Evolutionary conservation across 202 grass and related monocot species (phyloP), one percentile per base, ranked within the genome.

Genomic region (Setaria viridis): DNA sequence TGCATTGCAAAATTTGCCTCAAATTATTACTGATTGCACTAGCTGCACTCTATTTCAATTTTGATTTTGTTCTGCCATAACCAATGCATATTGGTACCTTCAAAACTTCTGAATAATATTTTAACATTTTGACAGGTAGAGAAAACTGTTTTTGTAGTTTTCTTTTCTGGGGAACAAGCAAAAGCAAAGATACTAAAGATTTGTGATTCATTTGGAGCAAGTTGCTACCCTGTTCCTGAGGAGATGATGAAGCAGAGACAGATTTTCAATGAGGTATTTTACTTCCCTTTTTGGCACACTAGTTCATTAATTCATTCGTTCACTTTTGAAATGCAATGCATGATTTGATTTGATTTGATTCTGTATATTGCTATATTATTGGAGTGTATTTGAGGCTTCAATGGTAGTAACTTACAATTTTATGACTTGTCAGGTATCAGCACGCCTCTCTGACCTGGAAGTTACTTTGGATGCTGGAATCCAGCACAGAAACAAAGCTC

Each of bases 91-190:
- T n/a, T 10, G 3, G 25, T 62, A 62, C 63, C 55, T 77, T 17
- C 16, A 67, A 87, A 78, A 21, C 21, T 49, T 84, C 33, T 90
- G 19, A 80, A 64, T 50, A 54, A 45, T 77, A 68, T 82, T 79
- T 64, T 67, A 62, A 78, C 49, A 60, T 63, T 81, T 47, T 89
- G 20, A 19, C 90, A 99, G 97, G 90, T 97, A 74, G 94, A 97
- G 86, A 97, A 99, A 91, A 97, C 89, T 83, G 91, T 99, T 84
- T 99, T 99, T 43, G 92, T 99, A 73, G 83, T 99, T 82, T 99
- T 91, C 88, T 97, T 99, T 93, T 99, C 97, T 51, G 97, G 97
- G 77, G 94, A 99, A 57, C 97, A 99, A 81, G 92, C 97, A 70
- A 99, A 82, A 86, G 78, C 78, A 76, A 99, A 93, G 81, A 94